Evolutionary conservation across 805 yeast genomes (phyloP).

Genomic region (Yamadazyma laniorum): DNA sequence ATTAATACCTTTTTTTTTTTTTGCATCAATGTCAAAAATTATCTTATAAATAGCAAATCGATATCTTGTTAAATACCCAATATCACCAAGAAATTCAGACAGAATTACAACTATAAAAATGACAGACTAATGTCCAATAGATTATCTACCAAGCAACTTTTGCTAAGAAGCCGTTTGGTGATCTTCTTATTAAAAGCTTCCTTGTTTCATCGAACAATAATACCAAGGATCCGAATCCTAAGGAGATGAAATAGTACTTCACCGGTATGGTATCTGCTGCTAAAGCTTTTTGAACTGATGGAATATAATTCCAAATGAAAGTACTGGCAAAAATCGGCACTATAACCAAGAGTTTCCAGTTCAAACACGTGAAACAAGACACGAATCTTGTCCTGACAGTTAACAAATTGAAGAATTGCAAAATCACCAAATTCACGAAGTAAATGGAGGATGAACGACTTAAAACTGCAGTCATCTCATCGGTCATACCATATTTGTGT

Average conservation of each 20-base stretch:
- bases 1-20: conserved; percentile 5
- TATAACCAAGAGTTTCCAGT: conserved; percentile 33
- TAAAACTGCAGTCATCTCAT: conserved; percentile 20
- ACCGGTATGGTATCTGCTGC: conserved; percentile 41
- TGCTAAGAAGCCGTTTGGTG: conserved; percentile 39
- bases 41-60: conserved; percentile 9
- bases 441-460: conserved; percentile 43
- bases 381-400: conserved; percentile 42
- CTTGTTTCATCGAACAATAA: conserved; percentile 43
- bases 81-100: neutral
- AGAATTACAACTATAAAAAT: too few relatives aligned
- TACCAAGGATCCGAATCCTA: conserved; percentile 44
- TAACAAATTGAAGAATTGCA: conserved; percentile 47
- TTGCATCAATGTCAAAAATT: conserved; percentile 6
- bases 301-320: conserved; percentile 43
- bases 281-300: conserved; percentile 35
- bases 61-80: conserved; percentile 5
- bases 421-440: conserved; percentile 45
- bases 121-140: neutral
- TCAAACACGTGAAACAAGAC: conserved; percentile 42
- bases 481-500: conserved; percentile 33
- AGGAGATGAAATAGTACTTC: conserved; percentile 45
- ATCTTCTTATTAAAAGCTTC: conserved; percentile 33
- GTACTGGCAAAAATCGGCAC: conserved; percentile 36
- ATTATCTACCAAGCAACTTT: conserved; percentile 39